phyloP scores from a whole-genome alignment of 2,329 filamentous ascomycete genomes.

The Exophiala calicioides region DNA sequence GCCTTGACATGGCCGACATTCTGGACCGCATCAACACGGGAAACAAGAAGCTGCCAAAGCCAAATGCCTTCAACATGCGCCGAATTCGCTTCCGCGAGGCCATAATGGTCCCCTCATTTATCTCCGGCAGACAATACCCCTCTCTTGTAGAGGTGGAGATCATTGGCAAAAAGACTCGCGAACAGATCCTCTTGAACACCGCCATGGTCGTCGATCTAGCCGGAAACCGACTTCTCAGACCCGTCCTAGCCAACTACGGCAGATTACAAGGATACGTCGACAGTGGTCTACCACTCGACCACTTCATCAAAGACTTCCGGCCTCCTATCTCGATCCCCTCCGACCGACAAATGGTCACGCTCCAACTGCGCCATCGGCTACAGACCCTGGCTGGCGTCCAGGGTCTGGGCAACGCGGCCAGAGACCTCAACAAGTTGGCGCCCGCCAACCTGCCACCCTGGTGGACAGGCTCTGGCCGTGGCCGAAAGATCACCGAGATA shows the following conservation, averaged over 20 bases:
- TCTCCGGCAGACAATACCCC: slow-evolving; percentile 5
- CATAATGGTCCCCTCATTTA: slow-evolving; percentile 6
- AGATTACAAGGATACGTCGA: slow-evolving; percentile 11
- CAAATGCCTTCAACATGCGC: slow-evolving; percentile 20
- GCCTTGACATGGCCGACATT: slow-evolving; percentile 23
- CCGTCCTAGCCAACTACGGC: slow-evolving; percentile 11
- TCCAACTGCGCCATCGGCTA: slow-evolving; percentile 15
- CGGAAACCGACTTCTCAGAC: slow-evolving; percentile 20
- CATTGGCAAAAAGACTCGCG: slow-evolving; percentile 11
- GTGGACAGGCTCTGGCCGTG: slow-evolving; percentile 4
- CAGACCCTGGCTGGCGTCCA: slow-evolving; percentile 18
- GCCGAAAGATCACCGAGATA: slow-evolving; percentile 6
- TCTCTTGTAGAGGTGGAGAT: slow-evolving; percentile 13
- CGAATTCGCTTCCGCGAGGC: slow-evolving; percentile 15
- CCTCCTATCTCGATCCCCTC: slow-evolving; percentile 15
- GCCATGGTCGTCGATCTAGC: slow-evolving; percentile 22
- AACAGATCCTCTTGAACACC: slow-evolving; percentile 26
- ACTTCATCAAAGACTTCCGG: slow-evolving; percentile 12
- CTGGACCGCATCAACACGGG: slow-evolving; percentile 18
- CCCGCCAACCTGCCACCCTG: slow-evolving; percentile 5
- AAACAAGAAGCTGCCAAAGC: background rate
- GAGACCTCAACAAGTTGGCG: slow-evolving; percentile 7
- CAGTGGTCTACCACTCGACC: slow-evolving; percentile 17
- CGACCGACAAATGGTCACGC: slow-evolving; percentile 9
- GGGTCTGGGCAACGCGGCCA: slow-evolving; percentile 12